A percentile compares a stretch with the other conserved stretches of the same genome.
phyloP scores from a whole-genome alignment of 2,329 filamentous ascomycete species.

The Aquanectria penicillioides region DNA sequence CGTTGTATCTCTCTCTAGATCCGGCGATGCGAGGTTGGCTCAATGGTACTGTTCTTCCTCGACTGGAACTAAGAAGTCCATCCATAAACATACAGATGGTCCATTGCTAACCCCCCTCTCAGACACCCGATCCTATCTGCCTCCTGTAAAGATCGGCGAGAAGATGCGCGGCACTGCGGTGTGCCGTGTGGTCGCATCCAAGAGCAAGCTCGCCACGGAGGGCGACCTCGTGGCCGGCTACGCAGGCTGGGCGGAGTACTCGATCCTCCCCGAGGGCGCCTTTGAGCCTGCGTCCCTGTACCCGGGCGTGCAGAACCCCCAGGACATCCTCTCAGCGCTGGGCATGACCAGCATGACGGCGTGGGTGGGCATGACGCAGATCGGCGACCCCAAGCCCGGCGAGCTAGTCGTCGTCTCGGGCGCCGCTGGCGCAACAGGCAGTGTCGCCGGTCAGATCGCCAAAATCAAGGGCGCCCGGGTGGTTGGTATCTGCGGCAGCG shows the following conservation, averaged over 20 bases:
- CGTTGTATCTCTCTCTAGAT: constrained; percentile 74
- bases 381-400: constrained; percentile 73
- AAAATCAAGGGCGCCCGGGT: constrained; percentile 74
- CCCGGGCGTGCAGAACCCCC: constrained; percentile 55
- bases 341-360: constrained; percentile 79
- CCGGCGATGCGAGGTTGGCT: constrained; percentile 82
- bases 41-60: constrained; percentile 54
- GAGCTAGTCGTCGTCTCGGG: constrained; percentile 82
- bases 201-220: constrained; percentile 61
- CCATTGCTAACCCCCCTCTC: constrained; percentile 9
- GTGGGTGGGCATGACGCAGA: constrained; percentile 77
- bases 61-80: background rate
- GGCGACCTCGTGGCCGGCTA: constrained; percentile 67
- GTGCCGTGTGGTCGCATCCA: constrained; percentile 70
- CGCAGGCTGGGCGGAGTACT: constrained; percentile 74
- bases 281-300: constrained; percentile 53
- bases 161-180: constrained; percentile 74
- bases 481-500: constrained; percentile 72
- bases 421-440: constrained; percentile 81
- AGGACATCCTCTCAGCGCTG: constrained; percentile 70
- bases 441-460: constrained; percentile 80
- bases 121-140: constrained; percentile 69
- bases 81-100: background rate
- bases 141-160: constrained; percentile 74
- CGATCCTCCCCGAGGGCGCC: constrained; percentile 64